phyloP scores from a whole-genome alignment of 768 basidiomycete genomes.

The Boletus pseudo-olivaceus region DNA sequence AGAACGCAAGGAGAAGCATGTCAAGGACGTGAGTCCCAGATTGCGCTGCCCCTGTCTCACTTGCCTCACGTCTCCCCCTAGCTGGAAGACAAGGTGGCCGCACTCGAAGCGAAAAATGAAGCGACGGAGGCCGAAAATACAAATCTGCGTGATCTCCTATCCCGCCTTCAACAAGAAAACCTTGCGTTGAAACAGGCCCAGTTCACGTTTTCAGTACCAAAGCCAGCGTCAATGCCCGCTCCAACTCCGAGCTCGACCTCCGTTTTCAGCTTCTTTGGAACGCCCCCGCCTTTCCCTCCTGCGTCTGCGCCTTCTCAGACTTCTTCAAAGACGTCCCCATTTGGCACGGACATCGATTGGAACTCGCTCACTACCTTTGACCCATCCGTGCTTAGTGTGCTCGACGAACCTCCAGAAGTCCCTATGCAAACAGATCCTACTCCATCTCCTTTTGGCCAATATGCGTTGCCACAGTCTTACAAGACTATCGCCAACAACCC shows the following conservation, averaged over 20 bases:
- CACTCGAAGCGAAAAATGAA: slow-evolving; percentile 80
- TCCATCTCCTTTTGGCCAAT: slow-evolving; percentile 46
- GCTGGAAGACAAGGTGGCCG: slow-evolving; percentile 90
- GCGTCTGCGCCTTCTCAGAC: slow-evolving; percentile 32
- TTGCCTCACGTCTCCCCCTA: slow-evolving; percentile 28
- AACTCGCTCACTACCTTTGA: slow-evolving; percentile 69
- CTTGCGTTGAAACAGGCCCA: slow-evolving; percentile 71
- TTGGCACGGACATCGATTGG: slow-evolving; percentile 47
- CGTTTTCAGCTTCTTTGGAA: slow-evolving; percentile 27
- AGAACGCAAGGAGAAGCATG: slow-evolving; percentile 95
- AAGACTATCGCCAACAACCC: slow-evolving; percentile 84
- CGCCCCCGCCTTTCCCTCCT: slow-evolving; percentile 21
- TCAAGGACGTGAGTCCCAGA: slow-evolving; percentile 76
- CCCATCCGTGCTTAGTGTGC: slow-evolving; percentile 57
- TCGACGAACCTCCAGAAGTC: slow-evolving; percentile 60
- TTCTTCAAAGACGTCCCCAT: slow-evolving; percentile 22
- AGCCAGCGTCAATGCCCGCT: slow-evolving; percentile 28
- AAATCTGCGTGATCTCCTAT: slow-evolving; percentile 81
- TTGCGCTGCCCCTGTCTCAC: slow-evolving; percentile 5
- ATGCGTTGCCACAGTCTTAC: slow-evolving; percentile 47
- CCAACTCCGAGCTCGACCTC: slow-evolving; percentile 21
- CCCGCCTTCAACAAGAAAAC: slow-evolving; percentile 85
- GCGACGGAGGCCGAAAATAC: slow-evolving; percentile 75
- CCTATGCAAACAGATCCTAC: slow-evolving; percentile 58
- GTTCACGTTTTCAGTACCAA: slow-evolving; percentile 82